Conservation (phyloP, 2,329 filamentous ascomycete species). For the Aspergillus sp. region DNA sequence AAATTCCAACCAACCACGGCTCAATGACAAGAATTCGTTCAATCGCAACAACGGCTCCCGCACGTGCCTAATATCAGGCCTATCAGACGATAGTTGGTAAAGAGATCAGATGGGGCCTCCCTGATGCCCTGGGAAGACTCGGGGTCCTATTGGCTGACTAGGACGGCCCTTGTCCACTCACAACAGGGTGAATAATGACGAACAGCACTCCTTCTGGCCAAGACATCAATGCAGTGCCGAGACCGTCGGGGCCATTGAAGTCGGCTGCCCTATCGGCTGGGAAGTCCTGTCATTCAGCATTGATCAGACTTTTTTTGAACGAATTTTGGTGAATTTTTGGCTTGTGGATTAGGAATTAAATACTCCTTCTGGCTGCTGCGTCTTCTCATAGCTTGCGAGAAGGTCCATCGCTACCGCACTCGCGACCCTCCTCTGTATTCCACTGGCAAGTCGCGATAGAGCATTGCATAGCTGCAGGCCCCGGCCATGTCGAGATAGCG, state of each 20-base stretch:
- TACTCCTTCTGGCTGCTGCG: background rate
- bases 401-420: background rate
- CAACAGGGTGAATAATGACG: background rate
- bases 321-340: background rate
- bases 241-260: background rate
- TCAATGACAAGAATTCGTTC: slow-evolving; percentile 3
- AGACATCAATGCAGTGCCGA: background rate
- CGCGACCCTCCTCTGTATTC: background rate
- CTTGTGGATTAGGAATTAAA: background rate
- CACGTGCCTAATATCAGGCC: slow-evolving; percentile 18
- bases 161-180: background rate
- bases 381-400: background rate
- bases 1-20: slow-evolving; percentile 8
- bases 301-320: background rate
- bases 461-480: background rate
- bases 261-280: slow-evolving; percentile 4
- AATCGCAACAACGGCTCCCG: slow-evolving; percentile 21
- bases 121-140: background rate
- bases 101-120: background rate
- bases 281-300: background rate
- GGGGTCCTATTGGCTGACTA: background rate
- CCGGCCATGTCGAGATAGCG: slow-evolving; percentile 4
- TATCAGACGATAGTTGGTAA: slow-evolving; percentile 10
- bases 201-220: background rate
- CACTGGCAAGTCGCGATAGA: background rate